Percentiles rank a stretch among this genome's conserved stretches.
phyloP scores from a whole-genome alignment of 1,139 yeast species.

The Blastobotrys arbuscula region DNA sequence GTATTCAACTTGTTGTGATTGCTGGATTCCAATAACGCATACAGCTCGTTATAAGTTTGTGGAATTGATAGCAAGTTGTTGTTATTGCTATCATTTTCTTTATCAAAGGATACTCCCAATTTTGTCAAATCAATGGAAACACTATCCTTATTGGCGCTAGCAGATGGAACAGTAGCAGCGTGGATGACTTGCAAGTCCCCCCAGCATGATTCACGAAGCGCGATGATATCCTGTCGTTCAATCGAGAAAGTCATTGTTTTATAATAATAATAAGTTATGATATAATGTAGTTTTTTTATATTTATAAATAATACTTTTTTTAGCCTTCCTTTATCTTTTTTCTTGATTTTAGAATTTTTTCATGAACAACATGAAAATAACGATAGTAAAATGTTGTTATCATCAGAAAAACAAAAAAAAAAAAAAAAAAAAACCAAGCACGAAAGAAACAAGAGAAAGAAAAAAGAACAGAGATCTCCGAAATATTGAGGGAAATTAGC shows the following conservation, averaged over 20 bases:
- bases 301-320: background rate
- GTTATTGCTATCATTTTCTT: background rate
- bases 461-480: background rate
- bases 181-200: background rate
- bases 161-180: background rate
- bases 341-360: background rate
- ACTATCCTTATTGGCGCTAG: background rate
- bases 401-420: background rate
- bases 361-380: background rate
- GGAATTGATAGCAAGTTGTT: background rate
- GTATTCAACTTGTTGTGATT: background rate
- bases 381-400: background rate
- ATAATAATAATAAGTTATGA: background rate
- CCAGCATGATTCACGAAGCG: conserved; percentile 6
- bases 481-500: background rate
- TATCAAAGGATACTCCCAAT: background rate
- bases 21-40: background rate
- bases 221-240: background rate
- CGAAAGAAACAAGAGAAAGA: background rate
- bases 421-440: background rate
- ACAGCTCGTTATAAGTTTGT: background rate
- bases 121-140: conserved; percentile 1
- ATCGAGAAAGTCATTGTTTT: background rate
- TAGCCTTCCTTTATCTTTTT: background rate
- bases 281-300: background rate